Base-by-base conservation (phyloP, 129 eudicot species). In the Ambrosia trifida region DNA sequence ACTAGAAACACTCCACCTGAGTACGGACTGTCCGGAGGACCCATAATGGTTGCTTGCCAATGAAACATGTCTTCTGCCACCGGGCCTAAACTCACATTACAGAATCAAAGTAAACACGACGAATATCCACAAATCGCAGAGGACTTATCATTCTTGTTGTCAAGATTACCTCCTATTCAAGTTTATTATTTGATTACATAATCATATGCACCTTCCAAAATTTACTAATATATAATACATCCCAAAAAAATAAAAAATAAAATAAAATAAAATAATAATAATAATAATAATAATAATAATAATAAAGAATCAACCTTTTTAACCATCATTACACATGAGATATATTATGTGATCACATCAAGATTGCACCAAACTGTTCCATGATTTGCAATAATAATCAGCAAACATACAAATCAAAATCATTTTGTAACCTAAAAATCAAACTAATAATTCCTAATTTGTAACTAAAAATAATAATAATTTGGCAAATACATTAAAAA, bases 1-100 rank as follows among this genome's bases (percentile, higher is more conserved):
- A 82, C 86, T 51, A 85, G 86, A 68, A 85, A 81, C 50, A 85
- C 89, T 64, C 89, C 88, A 30, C 88, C 88, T 3, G 89, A 72
- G 77, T 85, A 85, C 6, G 90, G 90, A 72, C 87, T 82, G 56
- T 85, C 85, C 30, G 90, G 71, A 53, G 90, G 90, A 61, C 90
- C 90, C 90, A 85, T 85, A 36, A 85, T 82, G 16, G 90, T 85
- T 44, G 89, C 89, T 81, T 84, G 89, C 88, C 88, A 84, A 50
- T 85, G 90, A 62, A 85, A 85, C 91, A 84, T 86, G 85, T 86
- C 88, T 75, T 87, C 92, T 13, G 88, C 92, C 66, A 87, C 92
- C 3, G 88, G 92, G 71, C 92, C 92, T 87, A 54, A 40, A 66
- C n/a, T 40, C 38, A 78, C 61, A 76, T 16, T 9, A 66, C 43